These are phyloP conservation scores for Linaria vulgaris DNA, from an alignment of 257 asterid species.

Conservation along the genomic window DNA sequence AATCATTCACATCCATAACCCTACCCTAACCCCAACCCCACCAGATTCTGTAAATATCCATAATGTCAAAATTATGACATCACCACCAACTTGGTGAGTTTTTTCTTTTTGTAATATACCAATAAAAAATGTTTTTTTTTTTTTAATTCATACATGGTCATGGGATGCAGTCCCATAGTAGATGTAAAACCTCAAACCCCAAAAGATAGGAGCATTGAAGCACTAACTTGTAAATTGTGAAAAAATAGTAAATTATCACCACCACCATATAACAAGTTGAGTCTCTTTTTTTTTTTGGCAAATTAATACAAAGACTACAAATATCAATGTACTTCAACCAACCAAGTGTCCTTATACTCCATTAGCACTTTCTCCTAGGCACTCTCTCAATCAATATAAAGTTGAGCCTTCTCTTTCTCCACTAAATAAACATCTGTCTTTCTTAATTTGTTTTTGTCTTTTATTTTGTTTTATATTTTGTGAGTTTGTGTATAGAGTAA, in stretches of 20 bases:
- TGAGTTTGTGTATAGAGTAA: neutral
- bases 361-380: slow-evolving; percentile 40
- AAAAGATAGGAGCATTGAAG: slow-evolving; percentile 17
- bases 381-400: slow-evolving; percentile 19
- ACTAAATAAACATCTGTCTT: too few species aligned
- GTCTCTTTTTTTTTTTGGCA: too few species aligned
- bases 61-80: slow-evolving; percentile 23
- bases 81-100: too few species aligned
- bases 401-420: neutral
- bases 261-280: too few species aligned
- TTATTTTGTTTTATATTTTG: neutral
- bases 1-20: slow-evolving; percentile 6
- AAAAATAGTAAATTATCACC: too few species aligned
- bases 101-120: too few species aligned
- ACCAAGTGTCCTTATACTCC: slow-evolving; percentile 25
- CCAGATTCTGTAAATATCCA: slow-evolving; percentile 24
- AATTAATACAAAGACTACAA: slow-evolving; percentile 33
- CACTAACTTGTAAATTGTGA: too few species aligned
- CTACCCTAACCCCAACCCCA: slow-evolving; percentile 5
- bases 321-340: slow-evolving; percentile 42
- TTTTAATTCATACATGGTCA: too few species aligned
- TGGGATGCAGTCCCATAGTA: slow-evolving; percentile 26
- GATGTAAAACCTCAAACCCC: slow-evolving; percentile 38
- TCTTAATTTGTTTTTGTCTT: neutral
- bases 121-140: too few species aligned